These are phyloP conservation scores for Aegilops speltoides DNA, from an alignment of 176 grass and related monocot species.

Conservation along the genomic window DNA sequence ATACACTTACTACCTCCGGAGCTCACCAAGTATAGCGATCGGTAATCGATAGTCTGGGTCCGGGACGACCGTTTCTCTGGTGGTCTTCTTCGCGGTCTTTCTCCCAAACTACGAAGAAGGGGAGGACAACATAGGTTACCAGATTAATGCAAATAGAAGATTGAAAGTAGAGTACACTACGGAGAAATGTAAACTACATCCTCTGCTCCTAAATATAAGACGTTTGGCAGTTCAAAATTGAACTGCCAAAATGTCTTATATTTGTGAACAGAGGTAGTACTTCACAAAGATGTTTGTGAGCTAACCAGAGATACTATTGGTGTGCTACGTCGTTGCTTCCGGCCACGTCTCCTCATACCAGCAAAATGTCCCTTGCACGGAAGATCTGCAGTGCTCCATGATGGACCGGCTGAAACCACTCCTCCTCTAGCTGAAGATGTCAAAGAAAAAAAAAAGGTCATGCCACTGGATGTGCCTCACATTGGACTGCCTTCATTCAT, in stretches of 20 bases:
- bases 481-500: background rate
- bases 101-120: slow-evolving; percentile 58
- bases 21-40: slow-evolving; percentile 81
- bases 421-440: slow-evolving; percentile 35
- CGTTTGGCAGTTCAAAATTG: too few species aligned
- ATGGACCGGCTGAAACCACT: slow-evolving; percentile 15
- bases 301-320: slow-evolving; percentile 57
- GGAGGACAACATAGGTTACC: background rate
- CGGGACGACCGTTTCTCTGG: slow-evolving; percentile 67
- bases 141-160: background rate
- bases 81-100: slow-evolving; percentile 42
- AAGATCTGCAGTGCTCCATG: background rate
- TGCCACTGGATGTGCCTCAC: background rate
- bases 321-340: slow-evolving; percentile 3
- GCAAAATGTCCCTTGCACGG: slow-evolving; percentile 25
- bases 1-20: slow-evolving; percentile 26
- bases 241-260: too few species aligned
- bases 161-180: background rate
- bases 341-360: background rate
- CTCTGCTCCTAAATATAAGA: too few species aligned
- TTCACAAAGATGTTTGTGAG: slow-evolving; percentile 12
- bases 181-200: too few species aligned
- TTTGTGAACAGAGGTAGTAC: too few species aligned
- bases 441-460: slow-evolving; percentile 8
- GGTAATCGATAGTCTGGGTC: slow-evolving; percentile 93